Base-by-base conservation (phyloP, 805 yeast genomes). In the Tetrapisispora phaffii region DNA sequence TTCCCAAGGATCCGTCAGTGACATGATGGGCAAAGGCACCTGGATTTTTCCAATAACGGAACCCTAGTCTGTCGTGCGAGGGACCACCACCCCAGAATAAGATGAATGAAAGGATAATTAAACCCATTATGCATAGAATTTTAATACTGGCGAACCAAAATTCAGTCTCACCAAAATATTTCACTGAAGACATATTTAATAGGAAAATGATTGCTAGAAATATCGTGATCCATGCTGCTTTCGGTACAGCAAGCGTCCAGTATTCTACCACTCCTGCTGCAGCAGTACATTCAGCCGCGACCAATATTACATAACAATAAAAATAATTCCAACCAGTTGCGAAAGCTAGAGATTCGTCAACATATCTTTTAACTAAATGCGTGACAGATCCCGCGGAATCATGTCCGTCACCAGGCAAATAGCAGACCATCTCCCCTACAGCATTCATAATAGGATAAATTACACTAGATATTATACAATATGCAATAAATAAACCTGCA, bases 401-500 rank as follows among this genome's bases (percentile, higher is more conserved):
- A 9, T 42, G 44, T 55, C 85, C 82, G 17, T 79, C 76, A 37
- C 76, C 68, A 1, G 82, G 82, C 20, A 75, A 48, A 52, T 68
- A 80, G 34, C 84, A 72, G 16, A 82, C 84, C 71, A 81, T 76
- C 60, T 81, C 87, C 46, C 84, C 85, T 43, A 81, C 65, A 39
- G 76, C 69, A 55, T 73, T 73, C 81, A 80, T 80, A 39, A 82
- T 76, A 50, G 77, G 74, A 62, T 74, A 82, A 34, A 83, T 79
- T 45, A 80, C 77, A 37, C 76, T 65, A 10, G 85, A 80, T 57
- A 84, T 73, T 39, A 80, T 65, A 22, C 77, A 50, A 58, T 82
- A 85, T 12, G 87, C 79, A 21, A 77, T 66, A 33, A 85, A 70
- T 32, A 78, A 52, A 24, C 76, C 76, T 1, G 82, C 85, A n/a